phyloP scores from a whole-genome alignment of 148 eudicot species.

The Chenopodium formosanum region DNA sequence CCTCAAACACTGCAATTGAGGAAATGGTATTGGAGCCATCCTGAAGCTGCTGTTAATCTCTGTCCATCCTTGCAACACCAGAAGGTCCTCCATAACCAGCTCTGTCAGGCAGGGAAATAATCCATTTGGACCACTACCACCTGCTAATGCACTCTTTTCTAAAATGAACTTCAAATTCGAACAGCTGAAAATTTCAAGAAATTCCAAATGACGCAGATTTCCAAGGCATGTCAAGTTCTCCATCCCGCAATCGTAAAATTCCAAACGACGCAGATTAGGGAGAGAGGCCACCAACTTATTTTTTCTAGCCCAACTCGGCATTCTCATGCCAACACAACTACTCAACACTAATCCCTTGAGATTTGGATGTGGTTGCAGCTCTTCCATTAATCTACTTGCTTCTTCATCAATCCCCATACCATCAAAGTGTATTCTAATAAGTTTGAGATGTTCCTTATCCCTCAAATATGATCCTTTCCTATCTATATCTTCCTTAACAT shows the following conservation, averaged over 20 bases:
- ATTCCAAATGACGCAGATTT: too few relatives aligned
- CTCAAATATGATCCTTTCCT: conserved; percentile 6
- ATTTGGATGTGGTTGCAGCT: conserved; percentile 20
- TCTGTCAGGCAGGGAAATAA: background rate
- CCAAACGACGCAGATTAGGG: background rate
- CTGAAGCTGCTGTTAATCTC: background rate
- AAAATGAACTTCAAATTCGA: background rate
- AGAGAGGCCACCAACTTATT: background rate
- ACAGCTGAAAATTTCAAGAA: too few relatives aligned
- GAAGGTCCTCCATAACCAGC: background rate
- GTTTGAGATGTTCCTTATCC: conserved; percentile 6
- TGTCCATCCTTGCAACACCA: background rate
- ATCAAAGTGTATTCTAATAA: background rate
- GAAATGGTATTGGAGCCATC: background rate
- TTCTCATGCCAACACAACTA: conserved; percentile 1
- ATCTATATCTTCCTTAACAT: too few relatives aligned
- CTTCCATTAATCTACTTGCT: background rate
- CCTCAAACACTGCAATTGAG: background rate
- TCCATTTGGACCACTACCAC: background rate
- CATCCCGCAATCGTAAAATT: background rate
- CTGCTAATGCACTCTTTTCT: background rate
- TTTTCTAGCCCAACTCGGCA: conserved; percentile 22
- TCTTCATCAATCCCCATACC: background rate
- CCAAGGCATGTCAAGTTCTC: background rate
- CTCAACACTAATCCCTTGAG: background rate